Evolutionary conservation across 176 grass and related monocot species (phyloP), one percentile per base, ranked within the genome.

Genomic region (Miscanthus lutarioriparius): DNA sequence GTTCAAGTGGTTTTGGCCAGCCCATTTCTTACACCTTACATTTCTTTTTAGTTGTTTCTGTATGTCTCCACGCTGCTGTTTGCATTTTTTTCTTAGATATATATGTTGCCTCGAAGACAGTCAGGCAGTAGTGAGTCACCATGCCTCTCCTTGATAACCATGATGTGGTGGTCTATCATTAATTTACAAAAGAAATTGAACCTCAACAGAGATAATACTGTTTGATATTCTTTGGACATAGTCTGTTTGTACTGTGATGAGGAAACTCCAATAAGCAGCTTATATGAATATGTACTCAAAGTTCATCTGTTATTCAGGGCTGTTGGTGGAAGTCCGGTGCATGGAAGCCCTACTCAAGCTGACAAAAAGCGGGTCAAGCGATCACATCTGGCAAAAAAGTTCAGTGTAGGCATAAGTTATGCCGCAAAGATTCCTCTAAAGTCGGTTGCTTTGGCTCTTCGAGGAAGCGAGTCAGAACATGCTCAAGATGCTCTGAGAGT

Each of bases 401-500:
- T 94, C 36, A 75, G 86, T 77, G 92, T 97, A 44, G 66, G 58
- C 44, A 80, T 97, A 77, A 90, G 72, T 48, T 97, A 86, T 82
- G 86, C 90, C 45, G 85, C 92, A 67, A 90, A 88, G 79, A 95
- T 95, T 86, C 92, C 95, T 65, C 71, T 97, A 16, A 90, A 88
- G 32, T 89, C 92, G 28, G 83, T 97, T 82, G 79, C 82, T 48
- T 86, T 90, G 58, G 90, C 88, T 23, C 89, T 95, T 64, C 69
- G 35, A 82, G 95, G 92, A 82, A 89, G 69, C 2, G 85, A 93
- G 39, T 82, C 86, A 16, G 82, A 92, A 35, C 82, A 93, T 51
- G 82, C 91, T 38, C 90, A 97, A 44, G 90, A 97, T 80, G 91
- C 92, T 80, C 75, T 93, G 39, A 79, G 92, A 80, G 91, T 97